Base-by-base conservation (phyloP, 1,139 yeast species). In the Blastobotrys petasosporus region DNA sequence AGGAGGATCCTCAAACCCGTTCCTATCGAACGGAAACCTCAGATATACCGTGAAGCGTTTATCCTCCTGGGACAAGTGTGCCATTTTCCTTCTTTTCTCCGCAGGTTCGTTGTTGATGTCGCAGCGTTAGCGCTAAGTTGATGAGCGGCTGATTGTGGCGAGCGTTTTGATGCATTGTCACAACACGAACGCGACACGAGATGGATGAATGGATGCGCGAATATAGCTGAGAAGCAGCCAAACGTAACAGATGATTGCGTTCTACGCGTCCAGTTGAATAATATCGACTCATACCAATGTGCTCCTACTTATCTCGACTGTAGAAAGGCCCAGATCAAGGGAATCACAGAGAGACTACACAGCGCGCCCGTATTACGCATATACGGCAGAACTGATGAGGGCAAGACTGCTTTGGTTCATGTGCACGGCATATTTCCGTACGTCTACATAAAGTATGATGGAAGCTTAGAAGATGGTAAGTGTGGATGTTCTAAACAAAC, bases 381-480 rank as follows among this genome's bases (percentile, higher is more conserved):
- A 0, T 92, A 80, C 63, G 97, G 97, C 0, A 73, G 78, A 11
- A 54, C 80, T 0, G 70, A 71, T 0, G 67, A 75, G 0, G 85
- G 83, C 0, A 77, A 76, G 54, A 74, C 75, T 23, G 69, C 75
- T 16, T 60, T 79, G 12, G 72, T 85, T 1, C 97, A 92, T 61
- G 69, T 94, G 9, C 97, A 90, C 66, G 92, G 94, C 45, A 77
- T 77, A 20, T 85, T 73, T 54, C 98, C 97, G 0, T 92, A 92
- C 59, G 56, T 92, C 6, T 88, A 76, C 58, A 69, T 90, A 2
- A 79, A 78, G 36, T 82, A 75, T 54, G 67, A 66, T 38, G 79
- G 76, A 0, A 54, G 64, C 1, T 51, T 63, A 7, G 56, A 53
- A 4, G 50, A 54, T 2, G 55, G 58, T 53, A 53, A 38, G 55